These are phyloP conservation scores for Lactifluus subvellereus DNA, from an alignment of 768 basidiomycete species.

Conservation along the genomic window DNA sequence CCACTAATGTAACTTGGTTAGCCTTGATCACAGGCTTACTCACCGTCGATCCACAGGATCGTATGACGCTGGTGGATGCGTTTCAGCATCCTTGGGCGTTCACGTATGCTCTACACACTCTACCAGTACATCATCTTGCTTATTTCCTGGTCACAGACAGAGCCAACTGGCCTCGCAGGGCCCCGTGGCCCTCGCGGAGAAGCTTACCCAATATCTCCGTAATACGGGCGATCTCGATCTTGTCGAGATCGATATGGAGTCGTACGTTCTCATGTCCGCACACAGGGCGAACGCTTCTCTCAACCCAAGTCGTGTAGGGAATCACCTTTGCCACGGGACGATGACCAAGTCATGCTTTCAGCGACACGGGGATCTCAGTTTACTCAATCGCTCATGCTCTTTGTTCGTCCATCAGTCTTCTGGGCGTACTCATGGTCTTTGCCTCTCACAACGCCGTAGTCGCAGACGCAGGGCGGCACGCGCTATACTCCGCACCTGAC, in stretches of 20 bases:
- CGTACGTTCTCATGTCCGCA: conserved; percentile 29
- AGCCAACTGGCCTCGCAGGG: conserved; percentile 60
- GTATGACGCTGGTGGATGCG: conserved; percentile 59
- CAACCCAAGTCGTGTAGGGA: conserved; percentile 24
- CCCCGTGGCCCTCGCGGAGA: conserved; percentile 53
- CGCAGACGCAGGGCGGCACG: conserved; percentile 72
- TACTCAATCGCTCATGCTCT: conserved; percentile 73
- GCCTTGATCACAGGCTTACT: conserved; percentile 75
- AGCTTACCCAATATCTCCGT: conserved; percentile 62
- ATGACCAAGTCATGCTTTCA: conserved; percentile 55
- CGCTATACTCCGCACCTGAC: conserved; percentile 73
- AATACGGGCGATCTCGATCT: conserved; percentile 69
- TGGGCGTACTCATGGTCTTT: neutral
- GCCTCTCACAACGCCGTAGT: conserved; percentile 39
- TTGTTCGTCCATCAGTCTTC: conserved; percentile 48
- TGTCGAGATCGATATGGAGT: conserved; percentile 49
- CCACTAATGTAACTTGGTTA: conserved; percentile 31
- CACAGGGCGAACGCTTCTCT: neutral
- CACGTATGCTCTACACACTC: conserved; percentile 37
- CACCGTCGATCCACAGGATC: conserved; percentile 57
- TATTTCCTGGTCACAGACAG: conserved; percentile 38
- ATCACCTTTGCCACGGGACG: conserved; percentile 44
- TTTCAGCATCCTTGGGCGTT: conserved; percentile 67
- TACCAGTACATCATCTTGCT: neutral
- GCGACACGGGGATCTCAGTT: conserved; percentile 61